A percentile compares a stretch with the other conserved stretches of the same genome.
These are phyloP conservation scores for Globisporangium ultimum DNA, from an alignment of 352 stramenopile species.

Conservation along the genomic window DNA sequence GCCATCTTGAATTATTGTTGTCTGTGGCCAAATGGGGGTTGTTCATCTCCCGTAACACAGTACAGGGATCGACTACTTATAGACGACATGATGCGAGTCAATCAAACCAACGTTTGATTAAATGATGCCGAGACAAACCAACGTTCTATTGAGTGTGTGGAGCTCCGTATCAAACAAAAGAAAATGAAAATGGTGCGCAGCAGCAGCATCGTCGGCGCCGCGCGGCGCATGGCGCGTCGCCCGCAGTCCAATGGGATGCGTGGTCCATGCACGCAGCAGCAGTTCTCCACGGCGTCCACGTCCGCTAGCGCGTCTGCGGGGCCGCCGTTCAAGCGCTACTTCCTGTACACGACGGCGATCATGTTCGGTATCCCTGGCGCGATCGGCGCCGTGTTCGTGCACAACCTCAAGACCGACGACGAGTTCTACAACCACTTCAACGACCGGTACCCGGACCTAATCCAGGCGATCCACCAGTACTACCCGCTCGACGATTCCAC, in stretches of 20 bases:
- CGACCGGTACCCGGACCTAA: constrained; percentile 74
- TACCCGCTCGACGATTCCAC: constrained; percentile 50
- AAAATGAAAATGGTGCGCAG: constrained; percentile 3
- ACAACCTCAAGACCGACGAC: constrained; percentile 81
- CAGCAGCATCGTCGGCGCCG: not conserved
- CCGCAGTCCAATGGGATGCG: constrained; percentile 1
- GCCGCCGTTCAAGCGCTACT: constrained; percentile 65
- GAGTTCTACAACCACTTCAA: constrained; percentile 86
- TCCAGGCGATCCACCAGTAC: constrained; percentile 63
- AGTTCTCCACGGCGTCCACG: constrained; percentile 10
- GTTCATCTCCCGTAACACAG: too few relatives aligned
- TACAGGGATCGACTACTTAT: too few relatives aligned
- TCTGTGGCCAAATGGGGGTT: too few relatives aligned
- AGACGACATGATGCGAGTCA: too few relatives aligned
- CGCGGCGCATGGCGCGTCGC: constrained; percentile 2
- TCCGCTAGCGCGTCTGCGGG: constrained; percentile 10
- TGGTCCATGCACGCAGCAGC: not conserved
- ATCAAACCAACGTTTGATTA: constrained; percentile 5
- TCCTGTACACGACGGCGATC: constrained; percentile 71
- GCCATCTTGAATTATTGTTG: too few relatives aligned
- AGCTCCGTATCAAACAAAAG: constrained; percentile 1
- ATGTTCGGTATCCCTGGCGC: constrained; percentile 73
- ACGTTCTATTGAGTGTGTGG: constrained; percentile 10
- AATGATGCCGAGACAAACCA: not conserved
- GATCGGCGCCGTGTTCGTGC: constrained; percentile 67